Evolutionary conservation across 768 basidiomycete genomes (phyloP).

Genomic region (Trametes cubensis): DNA sequence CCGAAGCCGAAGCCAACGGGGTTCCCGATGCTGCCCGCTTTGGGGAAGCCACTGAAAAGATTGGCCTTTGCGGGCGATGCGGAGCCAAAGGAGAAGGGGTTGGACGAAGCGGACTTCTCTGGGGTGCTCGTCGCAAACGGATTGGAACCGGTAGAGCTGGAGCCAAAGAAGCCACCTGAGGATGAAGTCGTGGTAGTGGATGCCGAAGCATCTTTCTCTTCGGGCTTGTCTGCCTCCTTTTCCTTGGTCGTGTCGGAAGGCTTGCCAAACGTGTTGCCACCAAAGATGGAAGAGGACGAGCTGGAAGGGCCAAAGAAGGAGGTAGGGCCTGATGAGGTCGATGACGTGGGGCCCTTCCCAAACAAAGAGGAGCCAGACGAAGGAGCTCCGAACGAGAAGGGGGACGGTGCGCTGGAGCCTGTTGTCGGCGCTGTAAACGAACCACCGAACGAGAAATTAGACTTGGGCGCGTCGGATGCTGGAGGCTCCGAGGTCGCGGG

Average conservation of each 20-base stretch:
- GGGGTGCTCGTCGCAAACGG: constrained; percentile 18
- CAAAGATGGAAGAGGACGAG: constrained; percentile 14
- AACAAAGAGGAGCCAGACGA: constrained; percentile 10
- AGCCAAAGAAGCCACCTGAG: constrained; percentile 21
- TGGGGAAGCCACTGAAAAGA: constrained; percentile 29
- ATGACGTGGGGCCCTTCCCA: constrained; percentile 4
- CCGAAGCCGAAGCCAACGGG: constrained; percentile 67
- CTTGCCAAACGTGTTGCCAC: constrained; percentile 19
- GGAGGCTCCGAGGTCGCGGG: constrained; percentile 6
- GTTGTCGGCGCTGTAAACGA: constrained; percentile 11
- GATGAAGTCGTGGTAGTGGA: constrained; percentile 9
- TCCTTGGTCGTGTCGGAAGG: constrained; percentile 17
- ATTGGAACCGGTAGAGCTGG: background rate
- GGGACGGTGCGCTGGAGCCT: constrained; percentile 9
- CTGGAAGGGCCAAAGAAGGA: constrained; percentile 15
- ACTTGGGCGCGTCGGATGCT: constrained; percentile 32
- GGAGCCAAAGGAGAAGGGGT: constrained; percentile 15
- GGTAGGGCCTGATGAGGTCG: background rate
- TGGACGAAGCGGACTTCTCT: constrained; percentile 17
- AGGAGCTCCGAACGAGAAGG: constrained; percentile 15
- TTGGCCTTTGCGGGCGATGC: constrained; percentile 23
- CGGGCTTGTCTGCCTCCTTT: constrained; percentile 9
- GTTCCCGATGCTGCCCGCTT: constrained; percentile 57
- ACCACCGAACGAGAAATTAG: constrained; percentile 33
- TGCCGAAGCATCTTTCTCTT: constrained; percentile 1